Evolutionary conservation across 768 basidiomycete species (phyloP).

Genomic region (Trametes villosa): DNA sequence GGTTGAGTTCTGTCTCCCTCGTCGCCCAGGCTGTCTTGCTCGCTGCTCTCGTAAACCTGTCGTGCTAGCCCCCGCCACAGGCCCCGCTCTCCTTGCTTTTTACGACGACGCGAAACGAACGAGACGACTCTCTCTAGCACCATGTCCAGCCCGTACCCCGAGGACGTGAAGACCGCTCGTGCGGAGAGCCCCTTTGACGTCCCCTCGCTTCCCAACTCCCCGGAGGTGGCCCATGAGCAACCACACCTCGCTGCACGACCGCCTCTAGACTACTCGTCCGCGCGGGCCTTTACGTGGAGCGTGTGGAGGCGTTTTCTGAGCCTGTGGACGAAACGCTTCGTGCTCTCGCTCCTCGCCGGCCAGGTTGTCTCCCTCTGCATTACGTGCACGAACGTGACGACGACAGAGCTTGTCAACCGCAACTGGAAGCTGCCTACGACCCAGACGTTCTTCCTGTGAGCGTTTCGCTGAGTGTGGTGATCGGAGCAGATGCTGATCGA

Average conservation of each 20-base stretch:
- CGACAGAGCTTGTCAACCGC: conserved; percentile 71
- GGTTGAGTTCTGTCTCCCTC: conserved; percentile 4
- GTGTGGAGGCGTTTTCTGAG: conserved; percentile 66
- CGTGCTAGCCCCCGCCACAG: conserved; percentile 8
- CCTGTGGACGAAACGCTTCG: conserved; percentile 78
- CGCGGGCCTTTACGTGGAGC: conserved; percentile 54
- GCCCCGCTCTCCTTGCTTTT: neutral
- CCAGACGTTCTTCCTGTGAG: conserved; percentile 83
- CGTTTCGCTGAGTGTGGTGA: conserved; percentile 17
- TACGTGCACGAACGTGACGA: conserved; percentile 87
- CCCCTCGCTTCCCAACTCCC: neutral
- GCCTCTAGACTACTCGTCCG: conserved; percentile 69
- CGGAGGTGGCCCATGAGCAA: neutral
- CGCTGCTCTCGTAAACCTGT: conserved; percentile 9
- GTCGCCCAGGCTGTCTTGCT: neutral
- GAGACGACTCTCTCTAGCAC: neutral
- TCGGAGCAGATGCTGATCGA: neutral
- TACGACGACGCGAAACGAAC: neutral
- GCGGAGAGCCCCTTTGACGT: conserved; percentile 6
- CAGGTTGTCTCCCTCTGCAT: conserved; percentile 88
- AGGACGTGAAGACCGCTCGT: conserved; percentile 15
- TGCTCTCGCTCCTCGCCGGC: conserved; percentile 71
- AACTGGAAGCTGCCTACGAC: conserved; percentile 81
- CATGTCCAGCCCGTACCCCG: conserved; percentile 18
- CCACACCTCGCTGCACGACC: conserved; percentile 44